Percentiles rank a stretch among this genome's conserved stretches.
These are phyloP conservation scores for button mushroom (Agaricus bisporus) DNA, from an alignment of 768 basidiomycete genomes.

Conservation along the genomic window DNA sequence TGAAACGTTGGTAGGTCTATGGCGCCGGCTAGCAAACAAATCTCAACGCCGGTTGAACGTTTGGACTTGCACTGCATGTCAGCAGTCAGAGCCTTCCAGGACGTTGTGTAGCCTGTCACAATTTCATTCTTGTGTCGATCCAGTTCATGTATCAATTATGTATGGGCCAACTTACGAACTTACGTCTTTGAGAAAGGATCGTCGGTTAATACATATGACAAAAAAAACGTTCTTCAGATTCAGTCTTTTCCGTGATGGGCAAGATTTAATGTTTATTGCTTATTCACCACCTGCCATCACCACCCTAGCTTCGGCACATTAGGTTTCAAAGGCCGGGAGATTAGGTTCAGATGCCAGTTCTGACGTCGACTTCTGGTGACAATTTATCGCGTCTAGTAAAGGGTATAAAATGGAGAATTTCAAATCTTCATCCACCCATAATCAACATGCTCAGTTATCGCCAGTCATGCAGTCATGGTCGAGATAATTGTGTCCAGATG, in stretches of 20 bases:
- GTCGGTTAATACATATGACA: too few relatives aligned
- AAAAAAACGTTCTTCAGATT: too few relatives aligned
- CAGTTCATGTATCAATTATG: neutral
- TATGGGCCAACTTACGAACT: neutral
- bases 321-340: slow-evolving; percentile 25
- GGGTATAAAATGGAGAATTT: neutral
- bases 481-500: neutral
- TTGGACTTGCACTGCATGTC: neutral
- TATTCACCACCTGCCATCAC: neutral
- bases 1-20: too few relatives aligned
- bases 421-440: neutral
- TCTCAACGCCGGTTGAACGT: neutral
- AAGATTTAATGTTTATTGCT: neutral
- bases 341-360: slow-evolving; percentile 28
- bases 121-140: too few relatives aligned
- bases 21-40: too few relatives aligned
- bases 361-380: slow-evolving; percentile 15
- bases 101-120: too few relatives aligned
- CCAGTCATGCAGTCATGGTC: neutral
- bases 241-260: neutral
- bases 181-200: slow-evolving; percentile 3
- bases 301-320: neutral
- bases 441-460: neutral
- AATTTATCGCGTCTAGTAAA: slow-evolving; percentile 5
- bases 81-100: neutral